Conservation (phyloP, 306 rosid species). For the Trifolium repens region DNA sequence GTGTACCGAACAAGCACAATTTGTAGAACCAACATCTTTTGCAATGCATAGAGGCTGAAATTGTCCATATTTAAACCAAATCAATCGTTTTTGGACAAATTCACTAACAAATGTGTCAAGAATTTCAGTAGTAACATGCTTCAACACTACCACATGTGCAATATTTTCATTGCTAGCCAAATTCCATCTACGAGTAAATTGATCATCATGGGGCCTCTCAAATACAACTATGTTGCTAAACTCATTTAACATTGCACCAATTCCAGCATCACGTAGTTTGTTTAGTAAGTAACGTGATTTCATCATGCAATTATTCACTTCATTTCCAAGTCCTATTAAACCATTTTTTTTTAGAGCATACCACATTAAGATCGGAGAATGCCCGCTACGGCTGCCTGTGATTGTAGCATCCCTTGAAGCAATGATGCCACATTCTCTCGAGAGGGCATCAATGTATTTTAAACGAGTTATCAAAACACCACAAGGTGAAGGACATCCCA, state of each 20-base stretch:
- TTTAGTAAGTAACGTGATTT: constrained; percentile 47
- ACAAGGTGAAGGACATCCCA: constrained; percentile 40
- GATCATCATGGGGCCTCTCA: constrained; percentile 64
- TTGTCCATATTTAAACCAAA: constrained; percentile 14
- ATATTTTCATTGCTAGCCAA: constrained; percentile 63
- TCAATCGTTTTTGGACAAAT: constrained; percentile 42
- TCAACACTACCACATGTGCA: constrained; percentile 67
- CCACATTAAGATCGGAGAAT: constrained; percentile 22
- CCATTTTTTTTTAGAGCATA: constrained; percentile 17
- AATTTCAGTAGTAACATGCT: constrained; percentile 8
- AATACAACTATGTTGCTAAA: constrained; percentile 62
- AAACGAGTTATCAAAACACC: constrained; percentile 48
- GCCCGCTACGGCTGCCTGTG: constrained; percentile 17
- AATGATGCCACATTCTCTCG: constrained; percentile 33
- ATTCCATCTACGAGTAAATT: constrained; percentile 64
- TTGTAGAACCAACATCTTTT: background rate
- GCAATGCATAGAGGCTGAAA: constrained; percentile 11
- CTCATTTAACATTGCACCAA: constrained; percentile 67
- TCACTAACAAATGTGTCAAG: constrained; percentile 4
- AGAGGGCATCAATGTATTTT: constrained; percentile 58
- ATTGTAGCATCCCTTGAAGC: constrained; percentile 34
- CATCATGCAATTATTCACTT: constrained; percentile 10
- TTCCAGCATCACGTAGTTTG: constrained; percentile 37
- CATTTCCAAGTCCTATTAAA: constrained; percentile 1
- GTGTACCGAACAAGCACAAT: constrained; percentile 2